phyloP scores from a whole-genome alignment of 768 basidiomycete species.

The Tylopilus plumbeoviolaceoides region DNA sequence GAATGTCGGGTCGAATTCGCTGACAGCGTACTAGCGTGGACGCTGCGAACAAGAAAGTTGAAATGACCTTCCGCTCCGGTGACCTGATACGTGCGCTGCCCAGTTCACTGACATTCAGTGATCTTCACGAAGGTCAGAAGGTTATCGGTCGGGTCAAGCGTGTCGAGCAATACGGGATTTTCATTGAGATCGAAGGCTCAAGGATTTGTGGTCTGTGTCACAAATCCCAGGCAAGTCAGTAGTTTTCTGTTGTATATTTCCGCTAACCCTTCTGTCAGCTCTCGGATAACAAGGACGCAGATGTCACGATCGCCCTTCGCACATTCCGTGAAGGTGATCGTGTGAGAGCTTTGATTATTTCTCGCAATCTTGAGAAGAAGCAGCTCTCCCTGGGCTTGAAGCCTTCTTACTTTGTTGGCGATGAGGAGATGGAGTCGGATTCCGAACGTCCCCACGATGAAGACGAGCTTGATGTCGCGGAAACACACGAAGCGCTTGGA shows the following conservation, averaged over 20 bases:
- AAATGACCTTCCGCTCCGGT: slow-evolving; percentile 82
- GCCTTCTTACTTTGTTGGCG: slow-evolving; percentile 77
- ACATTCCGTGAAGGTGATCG: slow-evolving; percentile 85
- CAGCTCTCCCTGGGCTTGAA: slow-evolving; percentile 83
- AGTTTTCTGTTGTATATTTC: neutral
- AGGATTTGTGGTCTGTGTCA: slow-evolving; percentile 90
- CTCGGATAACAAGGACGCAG: slow-evolving; percentile 82
- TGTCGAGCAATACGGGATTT: slow-evolving; percentile 88
- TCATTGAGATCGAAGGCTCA: slow-evolving; percentile 83
- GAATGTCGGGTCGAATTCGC: neutral
- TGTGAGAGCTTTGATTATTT: slow-evolving; percentile 74
- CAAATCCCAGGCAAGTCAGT: slow-evolving; percentile 70
- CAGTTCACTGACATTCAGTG: slow-evolving; percentile 40
- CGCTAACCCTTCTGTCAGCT: slow-evolving; percentile 45
- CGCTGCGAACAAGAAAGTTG: slow-evolving; percentile 69
- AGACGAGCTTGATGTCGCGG: slow-evolving; percentile 29
- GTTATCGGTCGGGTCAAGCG: slow-evolving; percentile 75
- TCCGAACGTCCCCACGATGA: slow-evolving; percentile 23
- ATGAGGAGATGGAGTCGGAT: slow-evolving; percentile 43
- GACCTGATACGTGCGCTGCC: slow-evolving; percentile 40
- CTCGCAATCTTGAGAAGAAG: slow-evolving; percentile 70
- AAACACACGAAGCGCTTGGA: slow-evolving; percentile 24
- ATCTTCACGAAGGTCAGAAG: slow-evolving; percentile 77
- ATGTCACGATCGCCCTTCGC: slow-evolving; percentile 70
- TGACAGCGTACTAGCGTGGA: slow-evolving; percentile 55